Evolutionary conservation across 345 rosid species (phyloP), one percentile per base, ranked within the genome.

Genomic region (Lepidium sativum): DNA sequence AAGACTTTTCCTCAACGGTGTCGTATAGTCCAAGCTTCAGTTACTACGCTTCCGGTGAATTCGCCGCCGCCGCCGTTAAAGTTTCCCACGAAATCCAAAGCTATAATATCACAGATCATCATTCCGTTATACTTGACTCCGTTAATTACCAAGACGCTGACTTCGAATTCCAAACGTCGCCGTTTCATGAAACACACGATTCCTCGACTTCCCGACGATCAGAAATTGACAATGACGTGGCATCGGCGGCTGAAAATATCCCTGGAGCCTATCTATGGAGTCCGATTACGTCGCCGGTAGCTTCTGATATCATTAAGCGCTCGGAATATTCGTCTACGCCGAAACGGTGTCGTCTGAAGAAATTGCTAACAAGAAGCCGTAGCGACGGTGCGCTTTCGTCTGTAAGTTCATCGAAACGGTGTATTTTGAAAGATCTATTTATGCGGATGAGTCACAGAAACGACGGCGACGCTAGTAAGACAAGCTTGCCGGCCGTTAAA

Each of bases 21-120:
- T 68, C 83, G 73, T 70, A 68, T 52, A 87, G 84, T 41, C 95
- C 83, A 47, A 90, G 95, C 75, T 90, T 90, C 81, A 85, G 54
- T 54, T 38, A 60, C 79, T 87, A 90, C 75, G 66, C 86, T 34
- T 68, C 77, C 54, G 63, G 65, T 25, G 67, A 51, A 8, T 50
- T 77, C 27, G 73, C 80, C 1, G 74, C 70, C 14, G 38, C 74
- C 23, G 91, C 89, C 12, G 58, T 39, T 41, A 54, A 54, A 52
- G 86, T 83, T 51, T 17, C 67, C 47, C 52, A 42, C 6, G 77
- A 80, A 16, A 61, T 5, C 13, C 68, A 62, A 1, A 41, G 37
- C 60, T 60, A 10, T 18, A 20, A 49, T 16, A 27, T 53, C 32
- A n/a, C 60, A 31, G 21, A 44, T 23, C 47, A 43, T 14, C 5